These are phyloP conservation scores for Penicillium cinerascens DNA, from an alignment of 495 filamentous ascomycete species.

Conservation along the genomic window DNA sequence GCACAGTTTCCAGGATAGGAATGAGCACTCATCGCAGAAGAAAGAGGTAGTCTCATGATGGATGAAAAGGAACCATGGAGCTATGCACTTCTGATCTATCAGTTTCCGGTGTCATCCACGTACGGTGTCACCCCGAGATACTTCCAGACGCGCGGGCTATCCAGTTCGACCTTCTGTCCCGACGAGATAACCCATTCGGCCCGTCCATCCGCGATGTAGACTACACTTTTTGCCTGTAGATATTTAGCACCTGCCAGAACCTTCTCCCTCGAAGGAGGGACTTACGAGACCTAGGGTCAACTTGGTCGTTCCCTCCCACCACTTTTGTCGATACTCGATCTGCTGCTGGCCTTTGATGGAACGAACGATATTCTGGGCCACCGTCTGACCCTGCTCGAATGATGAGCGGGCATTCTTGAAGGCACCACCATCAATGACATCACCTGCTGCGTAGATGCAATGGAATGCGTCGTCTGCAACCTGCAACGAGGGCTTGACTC, in stretches of 20 bases:
- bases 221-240: constrained; percentile 3
- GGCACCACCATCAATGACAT: too few species aligned
- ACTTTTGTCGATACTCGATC: constrained; percentile 15
- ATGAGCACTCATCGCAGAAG: too few species aligned
- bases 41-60: not conserved
- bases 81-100: not conserved
- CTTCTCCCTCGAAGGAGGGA: not conserved
- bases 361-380: constrained; percentile 44
- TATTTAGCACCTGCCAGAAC: not conserved
- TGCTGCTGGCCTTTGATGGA: constrained; percentile 22
- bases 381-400: constrained; percentile 41
- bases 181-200: constrained; percentile 6
- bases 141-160: constrained; percentile 14
- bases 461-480: too few species aligned
- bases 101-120: not conserved
- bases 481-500: too few species aligned
- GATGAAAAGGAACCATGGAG: not conserved
- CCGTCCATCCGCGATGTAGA: constrained; percentile 12
- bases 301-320: constrained; percentile 24
- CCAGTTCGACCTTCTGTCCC: constrained; percentile 9
- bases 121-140: constrained; percentile 14
- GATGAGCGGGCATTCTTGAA: too few species aligned
- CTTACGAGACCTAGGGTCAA: constrained; percentile 21
- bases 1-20: not conserved
- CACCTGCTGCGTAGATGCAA: too few species aligned